Conservation (phyloP, 2,329 filamentous ascomycete species). For the Pseudogymnoascus sp. region DNA sequence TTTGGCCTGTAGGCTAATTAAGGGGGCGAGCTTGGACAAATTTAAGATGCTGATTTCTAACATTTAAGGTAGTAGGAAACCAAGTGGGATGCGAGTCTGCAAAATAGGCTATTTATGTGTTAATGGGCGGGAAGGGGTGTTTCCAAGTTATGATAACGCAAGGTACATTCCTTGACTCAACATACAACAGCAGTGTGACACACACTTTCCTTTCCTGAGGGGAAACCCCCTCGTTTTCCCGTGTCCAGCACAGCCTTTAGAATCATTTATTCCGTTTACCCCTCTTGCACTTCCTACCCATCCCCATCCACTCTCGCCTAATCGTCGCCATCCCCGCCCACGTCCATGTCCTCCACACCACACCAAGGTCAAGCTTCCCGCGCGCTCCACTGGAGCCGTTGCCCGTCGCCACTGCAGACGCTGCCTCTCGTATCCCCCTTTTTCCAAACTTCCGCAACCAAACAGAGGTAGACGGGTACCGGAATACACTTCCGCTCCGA, state of each 20-base stretch:
- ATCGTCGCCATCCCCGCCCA: neutral
- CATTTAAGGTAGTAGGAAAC: slow-evolving; percentile 1
- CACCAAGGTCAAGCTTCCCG: neutral
- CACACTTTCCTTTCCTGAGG: neutral
- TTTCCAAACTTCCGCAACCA: neutral
- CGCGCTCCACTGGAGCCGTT: neutral
- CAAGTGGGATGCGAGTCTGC: neutral
- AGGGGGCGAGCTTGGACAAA: neutral
- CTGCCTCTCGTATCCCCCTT: neutral
- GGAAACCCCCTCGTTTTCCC: neutral
- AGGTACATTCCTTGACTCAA: neutral
- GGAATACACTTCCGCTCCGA: neutral
- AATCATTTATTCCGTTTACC: neutral
- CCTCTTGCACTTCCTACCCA: neutral
- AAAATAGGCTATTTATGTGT: neutral
- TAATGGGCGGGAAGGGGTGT: neutral
- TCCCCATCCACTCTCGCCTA: neutral
- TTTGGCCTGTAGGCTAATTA: neutral
- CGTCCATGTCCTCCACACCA: neutral
- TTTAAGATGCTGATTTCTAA: neutral
- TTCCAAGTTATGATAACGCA: neutral
- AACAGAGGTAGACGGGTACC: neutral
- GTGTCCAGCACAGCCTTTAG: neutral
- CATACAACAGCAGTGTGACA: neutral
- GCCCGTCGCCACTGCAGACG: neutral